Base-by-base conservation (phyloP, 352 stramenopile species). In the Phytophthora citrophthora region DNA sequence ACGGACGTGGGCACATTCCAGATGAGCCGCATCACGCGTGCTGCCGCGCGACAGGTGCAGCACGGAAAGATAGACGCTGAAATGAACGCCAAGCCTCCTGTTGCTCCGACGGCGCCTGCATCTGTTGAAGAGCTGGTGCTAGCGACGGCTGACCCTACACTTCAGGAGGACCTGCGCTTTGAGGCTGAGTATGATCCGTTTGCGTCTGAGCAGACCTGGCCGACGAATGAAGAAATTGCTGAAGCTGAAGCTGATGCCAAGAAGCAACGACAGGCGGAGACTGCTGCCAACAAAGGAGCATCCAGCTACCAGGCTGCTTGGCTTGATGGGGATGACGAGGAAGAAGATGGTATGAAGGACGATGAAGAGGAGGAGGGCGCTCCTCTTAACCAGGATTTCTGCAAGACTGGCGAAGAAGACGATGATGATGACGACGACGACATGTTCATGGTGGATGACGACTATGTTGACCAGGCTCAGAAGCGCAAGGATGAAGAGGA, bases 141-240 rank as follows among this genome's bases (percentile, higher is more conserved):
- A 1, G 89, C 89, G 0, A 86, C 74, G n/a, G 75, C 86, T 4
- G 79, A 90, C 54, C 64, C 74, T 27, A 66, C 64, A 20, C 62
- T 90, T 16, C 85, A 92, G 68, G 88, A 93, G 38, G 91, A 97
- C 54, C 61, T 96, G 56, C 85, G 83, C 23, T 92, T 89, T 40
- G 86, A 94, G 54, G 96, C 97, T 15, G 88, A 93, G 31, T 95
- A 97, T 57, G 94, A 99, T 72, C 86, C 87, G 31, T 93, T 99
- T 47, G 94, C 97, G 15, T 97, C 97, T 13, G 98, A 99, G 63
- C 98, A 99, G 80, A 99, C 98, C 56, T 98, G 94, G 94, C 94
- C 94, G 2, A 97, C 93, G 11, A 85, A 98, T 47, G 95, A 99
- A 60, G 96, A 98, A 53, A 90, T 98, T 49, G 93, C 94, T 27